Conservation (phyloP, 106 monocot species). For the Dendrobium nobile region DNA sequence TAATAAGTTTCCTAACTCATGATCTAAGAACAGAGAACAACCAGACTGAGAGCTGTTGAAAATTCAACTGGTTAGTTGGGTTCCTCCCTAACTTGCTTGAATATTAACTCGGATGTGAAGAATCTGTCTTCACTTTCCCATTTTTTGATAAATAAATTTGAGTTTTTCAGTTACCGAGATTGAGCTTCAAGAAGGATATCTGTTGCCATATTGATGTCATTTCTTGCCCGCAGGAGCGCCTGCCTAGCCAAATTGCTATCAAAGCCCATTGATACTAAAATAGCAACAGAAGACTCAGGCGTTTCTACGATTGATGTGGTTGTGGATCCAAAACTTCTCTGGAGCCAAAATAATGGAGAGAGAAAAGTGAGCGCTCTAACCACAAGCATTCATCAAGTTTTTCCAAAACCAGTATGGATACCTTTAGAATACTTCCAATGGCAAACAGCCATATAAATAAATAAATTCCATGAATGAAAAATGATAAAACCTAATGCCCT, state of each 20-base stretch:
- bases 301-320: slow-evolving; percentile 30
- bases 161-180: background rate
- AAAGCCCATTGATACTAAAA: slow-evolving; percentile 79
- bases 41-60: background rate
- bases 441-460: too few species aligned
- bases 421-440: background rate
- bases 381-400: background rate
- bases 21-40: background rate
- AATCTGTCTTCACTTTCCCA: background rate
- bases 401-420: background rate
- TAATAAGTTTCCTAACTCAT: background rate
- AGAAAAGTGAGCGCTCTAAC: background rate
- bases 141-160: background rate
- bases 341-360: slow-evolving; percentile 6
- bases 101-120: background rate
- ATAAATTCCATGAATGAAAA: background rate
- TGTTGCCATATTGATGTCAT: slow-evolving; percentile 70
- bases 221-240: slow-evolving; percentile 56
- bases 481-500: background rate
- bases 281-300: slow-evolving; percentile 63
- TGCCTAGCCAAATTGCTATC: slow-evolving; percentile 64
- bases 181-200: slow-evolving; percentile 78
- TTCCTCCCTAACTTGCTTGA: background rate
- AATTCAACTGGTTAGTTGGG: background rate
- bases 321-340: slow-evolving; percentile 27